Base-by-base conservation (phyloP, 371 early-diverging fungal species). In the Mortierella sp. region DNA sequence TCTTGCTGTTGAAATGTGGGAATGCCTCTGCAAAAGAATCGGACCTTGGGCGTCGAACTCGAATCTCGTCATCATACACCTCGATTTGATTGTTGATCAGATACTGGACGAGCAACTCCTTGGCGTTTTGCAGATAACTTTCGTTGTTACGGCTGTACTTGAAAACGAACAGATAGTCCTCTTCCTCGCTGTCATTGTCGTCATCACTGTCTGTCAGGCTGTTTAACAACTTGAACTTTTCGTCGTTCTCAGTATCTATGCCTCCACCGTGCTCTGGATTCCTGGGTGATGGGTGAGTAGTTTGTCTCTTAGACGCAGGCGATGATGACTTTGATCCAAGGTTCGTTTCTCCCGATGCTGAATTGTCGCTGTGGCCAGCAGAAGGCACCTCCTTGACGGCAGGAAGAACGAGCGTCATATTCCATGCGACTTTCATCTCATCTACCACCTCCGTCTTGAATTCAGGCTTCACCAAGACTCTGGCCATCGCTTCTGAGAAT, bases 51-150 rank as follows among this genome's bases (percentile, higher is more conserved):
- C 80, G 63, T 30, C 64, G 74, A 41, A 80, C 51, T 1, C 66
- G 70, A 18, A 76, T 69, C 63, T 80, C 65, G 28, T 64, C 64
- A 21, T 71, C 72, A 58, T 60, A 78, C 2, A 83, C 58, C 24
- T 64, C 58, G 27, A 86, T 85, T 51, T 84, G 80, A 45, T 84
- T 83, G 26, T 80, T 38, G 21, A 69, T 60, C 39, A 87, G 54
- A 53, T 53, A 88, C 28, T 82, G 83, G 9, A 79, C 61, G 12
- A 87, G 64, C 21, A 79, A 26, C 27, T 79, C 63, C 65, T 83
- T 81, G 19, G 82, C 85, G 23, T 59, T 65, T 39, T 65, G 72
- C 3, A 82, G 72, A 19, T 67, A 61, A 26, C 79, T 72, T 30
- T 74, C 76, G 43, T 67, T 74, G 43, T 79, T 80, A 19, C 76